Percentiles rank a stretch among this genome's conserved stretches.
Conservation (phyloP, 495 filamentous ascomycete species). For the Lasiosphaeris hirsuta region DNA sequence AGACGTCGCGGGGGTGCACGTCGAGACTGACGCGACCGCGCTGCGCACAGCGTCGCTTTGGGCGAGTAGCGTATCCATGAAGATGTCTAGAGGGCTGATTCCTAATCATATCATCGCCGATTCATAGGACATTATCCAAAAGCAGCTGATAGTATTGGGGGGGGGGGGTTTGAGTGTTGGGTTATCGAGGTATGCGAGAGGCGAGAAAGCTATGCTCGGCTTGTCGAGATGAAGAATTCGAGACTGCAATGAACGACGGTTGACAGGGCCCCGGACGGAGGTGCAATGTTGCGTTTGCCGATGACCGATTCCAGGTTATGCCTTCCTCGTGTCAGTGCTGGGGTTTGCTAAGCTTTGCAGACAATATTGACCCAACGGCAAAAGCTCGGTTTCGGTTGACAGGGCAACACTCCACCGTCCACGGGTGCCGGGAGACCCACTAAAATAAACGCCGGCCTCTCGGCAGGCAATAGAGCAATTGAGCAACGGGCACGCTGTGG, state of each 20-base stretch:
- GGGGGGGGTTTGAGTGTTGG: background rate
- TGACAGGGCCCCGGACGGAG: too few species aligned
- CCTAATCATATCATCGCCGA: conserved; percentile 29
- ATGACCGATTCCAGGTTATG: too few species aligned
- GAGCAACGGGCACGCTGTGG: too few species aligned
- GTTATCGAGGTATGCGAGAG: background rate
- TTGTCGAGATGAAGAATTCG: background rate
- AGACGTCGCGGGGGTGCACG: conserved; percentile 49
- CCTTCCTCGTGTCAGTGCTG: too few species aligned
- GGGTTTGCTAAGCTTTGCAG: conserved; percentile 4
- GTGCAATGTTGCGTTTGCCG: too few species aligned
- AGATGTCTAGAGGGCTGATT: conserved; percentile 15
- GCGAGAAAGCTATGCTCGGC: conserved; percentile 2
- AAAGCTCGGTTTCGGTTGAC: conserved; percentile 13
- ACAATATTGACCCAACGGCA: conserved; percentile 17
- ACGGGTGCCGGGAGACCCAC: background rate
- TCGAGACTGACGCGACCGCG: conserved; percentile 48
- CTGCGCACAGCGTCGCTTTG: conserved; percentile 50
- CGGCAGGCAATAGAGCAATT: conserved; percentile 10
- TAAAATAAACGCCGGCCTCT: background rate
- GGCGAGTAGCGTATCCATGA: conserved; percentile 45
- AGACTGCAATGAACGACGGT: background rate
- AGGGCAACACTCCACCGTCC: conserved; percentile 10
- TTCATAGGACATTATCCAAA: conserved; percentile 26
- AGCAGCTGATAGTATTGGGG: conserved; percentile 9